These are phyloP conservation scores for Lipomyces chichibuensis DNA, from an alignment of 805 yeast species.

Conservation along the genomic window DNA sequence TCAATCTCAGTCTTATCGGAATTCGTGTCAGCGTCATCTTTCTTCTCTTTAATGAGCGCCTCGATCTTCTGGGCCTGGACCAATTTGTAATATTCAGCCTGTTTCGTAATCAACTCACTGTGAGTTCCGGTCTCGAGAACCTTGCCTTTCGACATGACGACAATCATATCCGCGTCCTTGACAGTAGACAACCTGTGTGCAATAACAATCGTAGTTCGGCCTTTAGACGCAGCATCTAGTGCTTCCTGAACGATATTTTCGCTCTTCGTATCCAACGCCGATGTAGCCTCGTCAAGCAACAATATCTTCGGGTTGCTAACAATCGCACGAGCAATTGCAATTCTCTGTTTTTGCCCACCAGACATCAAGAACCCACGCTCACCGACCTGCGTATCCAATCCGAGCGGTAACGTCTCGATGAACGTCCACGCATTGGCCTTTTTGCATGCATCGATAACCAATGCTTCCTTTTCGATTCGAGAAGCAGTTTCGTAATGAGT, in stretches of 20 bases:
- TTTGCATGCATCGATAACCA: constrained; percentile 49
- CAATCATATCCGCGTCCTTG: constrained; percentile 52
- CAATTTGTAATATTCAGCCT: constrained; percentile 38
- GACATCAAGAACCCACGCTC: constrained; percentile 40
- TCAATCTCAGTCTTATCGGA: constrained; percentile 43
- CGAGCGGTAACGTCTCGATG: constrained; percentile 55
- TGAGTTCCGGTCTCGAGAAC: constrained; percentile 49
- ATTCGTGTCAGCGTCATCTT: constrained; percentile 41
- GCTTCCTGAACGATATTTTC: constrained; percentile 63
- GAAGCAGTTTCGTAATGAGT: constrained; percentile 41
- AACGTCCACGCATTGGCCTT: constrained; percentile 58
- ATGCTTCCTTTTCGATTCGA: constrained; percentile 45
- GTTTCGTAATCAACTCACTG: constrained; percentile 36
- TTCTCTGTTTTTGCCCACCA: constrained; percentile 26
- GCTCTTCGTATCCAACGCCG: constrained; percentile 64
- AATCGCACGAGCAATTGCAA: constrained; percentile 63
- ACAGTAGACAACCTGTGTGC: constrained; percentile 58
- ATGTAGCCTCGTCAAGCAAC: constrained; percentile 67
- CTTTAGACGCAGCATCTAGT: constrained; percentile 42
- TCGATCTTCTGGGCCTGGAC: constrained; percentile 40
- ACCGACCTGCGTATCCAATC: constrained; percentile 55
- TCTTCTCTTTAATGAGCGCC: constrained; percentile 21
- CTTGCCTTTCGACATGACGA: constrained; percentile 51
- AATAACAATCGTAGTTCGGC: constrained; percentile 53
- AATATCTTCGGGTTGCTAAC: constrained; percentile 58